These are phyloP conservation scores for Byssochlamys sp. DNA, from an alignment of 2,329 filamentous ascomycete genomes.

Conservation along the genomic window DNA sequence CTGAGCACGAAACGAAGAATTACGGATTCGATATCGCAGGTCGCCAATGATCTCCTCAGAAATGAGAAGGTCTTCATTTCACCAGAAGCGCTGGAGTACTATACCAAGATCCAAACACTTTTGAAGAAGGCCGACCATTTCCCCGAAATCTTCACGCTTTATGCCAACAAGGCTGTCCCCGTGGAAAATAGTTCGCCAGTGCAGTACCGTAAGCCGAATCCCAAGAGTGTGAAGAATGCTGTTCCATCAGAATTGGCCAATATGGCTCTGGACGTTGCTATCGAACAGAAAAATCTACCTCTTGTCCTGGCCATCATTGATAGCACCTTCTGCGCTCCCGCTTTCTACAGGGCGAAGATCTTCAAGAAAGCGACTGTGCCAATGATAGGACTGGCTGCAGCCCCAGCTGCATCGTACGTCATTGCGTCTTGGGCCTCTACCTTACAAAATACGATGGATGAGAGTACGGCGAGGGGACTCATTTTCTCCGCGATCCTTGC, in stretches of 20 bases:
- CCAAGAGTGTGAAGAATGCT: slow-evolving; percentile 60
- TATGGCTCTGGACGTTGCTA: slow-evolving; percentile 66
- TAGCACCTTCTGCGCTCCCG: slow-evolving; percentile 41
- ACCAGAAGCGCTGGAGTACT: slow-evolving; percentile 58
- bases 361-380: slow-evolving; percentile 33
- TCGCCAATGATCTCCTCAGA: slow-evolving; percentile 60
- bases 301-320: slow-evolving; percentile 70
- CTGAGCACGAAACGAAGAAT: slow-evolving; percentile 26
- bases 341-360: slow-evolving; percentile 35
- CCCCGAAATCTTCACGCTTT: slow-evolving; percentile 69
- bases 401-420: slow-evolving; percentile 46
- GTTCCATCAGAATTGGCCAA: slow-evolving; percentile 63
- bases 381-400: slow-evolving; percentile 28
- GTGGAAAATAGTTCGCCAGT: slow-evolving; percentile 50
- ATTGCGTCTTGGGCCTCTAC: slow-evolving; percentile 58
- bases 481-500: slow-evolving; percentile 72
- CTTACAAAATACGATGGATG: slow-evolving; percentile 68
- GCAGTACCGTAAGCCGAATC: slow-evolving; percentile 53
- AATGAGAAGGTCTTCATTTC: slow-evolving; percentile 74
- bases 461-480: slow-evolving; percentile 62
- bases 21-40: slow-evolving; percentile 39
- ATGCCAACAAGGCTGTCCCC: slow-evolving; percentile 71
- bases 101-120: slow-evolving; percentile 65
- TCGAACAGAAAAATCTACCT: slow-evolving; percentile 66
- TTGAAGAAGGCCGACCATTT: slow-evolving; percentile 66